Conservation (phyloP, 805 yeast genomes). For the Kockiozyma suomiensis region DNA sequence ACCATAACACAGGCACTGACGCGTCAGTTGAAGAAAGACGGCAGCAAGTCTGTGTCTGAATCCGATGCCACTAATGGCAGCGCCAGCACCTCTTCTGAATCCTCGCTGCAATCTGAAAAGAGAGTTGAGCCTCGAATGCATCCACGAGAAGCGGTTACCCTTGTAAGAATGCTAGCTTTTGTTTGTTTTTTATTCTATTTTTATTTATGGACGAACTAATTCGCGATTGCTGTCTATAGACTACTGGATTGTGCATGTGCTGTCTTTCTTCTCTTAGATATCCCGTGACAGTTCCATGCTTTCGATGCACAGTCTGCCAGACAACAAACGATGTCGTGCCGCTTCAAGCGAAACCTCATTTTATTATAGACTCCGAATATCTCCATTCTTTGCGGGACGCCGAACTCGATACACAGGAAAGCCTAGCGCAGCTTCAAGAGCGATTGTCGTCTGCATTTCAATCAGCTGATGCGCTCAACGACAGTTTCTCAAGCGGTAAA, state of each 20-base stretch:
- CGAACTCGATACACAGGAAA: constrained; percentile 46
- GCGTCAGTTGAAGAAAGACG: constrained; percentile 11
- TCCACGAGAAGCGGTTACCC: neutral
- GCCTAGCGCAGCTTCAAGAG: constrained; percentile 47
- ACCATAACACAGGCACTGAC: constrained; percentile 19
- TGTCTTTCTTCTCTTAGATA: constrained; percentile 39
- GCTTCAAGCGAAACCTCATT: constrained; percentile 8
- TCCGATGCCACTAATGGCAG: neutral
- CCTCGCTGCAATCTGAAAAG: neutral
- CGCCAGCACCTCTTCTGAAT: neutral
- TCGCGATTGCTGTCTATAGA: constrained; percentile 7
- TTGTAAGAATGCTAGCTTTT: neutral
- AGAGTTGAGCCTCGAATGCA: neutral
- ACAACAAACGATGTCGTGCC: constrained; percentile 37
- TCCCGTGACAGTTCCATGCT: constrained; percentile 39
- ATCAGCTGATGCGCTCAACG: constrained; percentile 52
- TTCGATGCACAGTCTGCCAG: constrained; percentile 63
- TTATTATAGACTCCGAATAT: neutral
- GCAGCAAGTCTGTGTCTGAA: neutral
- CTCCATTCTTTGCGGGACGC: constrained; percentile 7
- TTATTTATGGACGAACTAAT: neutral
- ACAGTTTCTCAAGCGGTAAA: constrained; percentile 52
- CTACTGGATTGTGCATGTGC: constrained; percentile 38
- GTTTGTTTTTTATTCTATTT: neutral
- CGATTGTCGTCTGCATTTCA: constrained; percentile 54